Evolutionary conservation across 495 filamentous ascomycete genomes (phyloP), one percentile per base, ranked within the genome.

Genomic region (Penicillium dipodomyicola): DNA sequence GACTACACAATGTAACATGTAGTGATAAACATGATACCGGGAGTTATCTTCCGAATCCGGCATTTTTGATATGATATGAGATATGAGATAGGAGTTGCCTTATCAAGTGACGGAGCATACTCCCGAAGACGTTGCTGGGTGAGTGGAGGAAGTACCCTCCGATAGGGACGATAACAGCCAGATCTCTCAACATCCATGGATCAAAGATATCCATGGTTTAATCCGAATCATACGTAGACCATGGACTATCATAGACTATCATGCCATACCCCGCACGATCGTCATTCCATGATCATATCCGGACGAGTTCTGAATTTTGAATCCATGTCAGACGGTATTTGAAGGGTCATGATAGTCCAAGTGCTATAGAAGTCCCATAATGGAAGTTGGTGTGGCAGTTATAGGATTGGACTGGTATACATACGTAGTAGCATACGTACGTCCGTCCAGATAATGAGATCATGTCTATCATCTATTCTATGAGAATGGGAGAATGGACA

Each of bases 191-290:
- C 27, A 27, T 27, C 25, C 22, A 22, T 22, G 22, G 22, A 22
- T 22, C 22, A 29, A 29, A 29, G n/a, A 39, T 25, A 22, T 17
- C 32, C 23, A 20, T 43, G 37, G 41, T 55, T 55, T 20, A 19
- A 27, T 23, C 20, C 4, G 12, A 23, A 44, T 44, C 42, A 23
- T 43, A 11, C 30, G 29, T 30, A 30, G 29, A 30, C n/a, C 39
- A 20, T 40, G 9, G 29, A 30, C 29, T 17, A 47, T 32, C 10
- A 12, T 49, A 30, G 29, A 30, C 9, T 49, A 49, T 49, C 47
- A 35, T 30, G 20, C 20, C 22, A 49, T 52, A 62, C 64, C 64
- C 64, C 64, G 62, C 64, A 67, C 62, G 61, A 62, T 60, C 64
- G 48, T 56, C 64, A 56, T 66, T 57, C 50, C 55, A 33, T 27